Conservation (phyloP, 1,284 basidiomycete species). For the Ceratobasidium sp. region DNA sequence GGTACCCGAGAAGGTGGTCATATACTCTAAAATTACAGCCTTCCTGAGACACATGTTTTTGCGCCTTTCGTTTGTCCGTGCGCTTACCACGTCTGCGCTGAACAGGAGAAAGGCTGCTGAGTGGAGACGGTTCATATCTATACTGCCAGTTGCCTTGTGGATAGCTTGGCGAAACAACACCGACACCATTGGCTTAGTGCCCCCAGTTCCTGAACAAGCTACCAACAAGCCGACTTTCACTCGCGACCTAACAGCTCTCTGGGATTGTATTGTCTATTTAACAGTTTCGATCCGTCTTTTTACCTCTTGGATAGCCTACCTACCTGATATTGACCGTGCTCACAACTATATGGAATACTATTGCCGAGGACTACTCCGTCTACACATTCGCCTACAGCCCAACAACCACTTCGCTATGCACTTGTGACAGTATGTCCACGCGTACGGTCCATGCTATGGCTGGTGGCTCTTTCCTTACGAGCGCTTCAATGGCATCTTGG, state of each 20-base stretch:
- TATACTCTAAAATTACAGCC: neutral
- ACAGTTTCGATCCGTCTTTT: neutral
- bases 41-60: neutral
- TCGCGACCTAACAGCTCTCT: neutral
- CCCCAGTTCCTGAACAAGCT: neutral
- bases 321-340: constrained; percentile 10
- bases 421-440: neutral
- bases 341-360: neutral
- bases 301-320: neutral
- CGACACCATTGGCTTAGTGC: neutral
- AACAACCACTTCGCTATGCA: constrained; percentile 43
- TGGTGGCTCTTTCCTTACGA: constrained; percentile 56
- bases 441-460: constrained; percentile 43
- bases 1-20: constrained; percentile 3
- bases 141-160: neutral
- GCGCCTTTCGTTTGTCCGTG: neutral
- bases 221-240: neutral
- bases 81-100: neutral
- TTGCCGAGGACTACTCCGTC: neutral
- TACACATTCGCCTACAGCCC: constrained; percentile 30
- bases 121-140: neutral
- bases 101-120: neutral
- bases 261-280: neutral
- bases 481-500: constrained; percentile 41
- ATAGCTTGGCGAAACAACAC: neutral